Evolutionary conservation across 2,329 filamentous ascomycete genomes (phyloP), one percentile per base, ranked within the genome.

Genomic region (Tolypocladium amazonense): DNA sequence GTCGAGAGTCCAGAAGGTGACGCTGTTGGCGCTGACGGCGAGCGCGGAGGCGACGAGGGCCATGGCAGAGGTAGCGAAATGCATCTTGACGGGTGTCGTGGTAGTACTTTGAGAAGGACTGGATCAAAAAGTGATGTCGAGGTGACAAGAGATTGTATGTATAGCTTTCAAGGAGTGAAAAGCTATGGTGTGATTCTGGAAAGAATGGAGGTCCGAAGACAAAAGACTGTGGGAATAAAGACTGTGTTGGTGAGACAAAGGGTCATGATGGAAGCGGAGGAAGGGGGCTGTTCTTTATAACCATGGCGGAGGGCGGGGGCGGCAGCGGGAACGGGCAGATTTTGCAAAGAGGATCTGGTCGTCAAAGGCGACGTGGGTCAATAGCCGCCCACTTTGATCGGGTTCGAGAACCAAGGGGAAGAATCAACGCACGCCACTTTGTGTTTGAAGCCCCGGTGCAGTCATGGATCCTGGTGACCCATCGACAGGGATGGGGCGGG

Each of bases 1-100:
- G 69, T 87, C 85, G 57, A 84, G 79, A 65, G 81, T 85, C 72
- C 79, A 67, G 74, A 87, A 86, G 65, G 80, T 83, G 67, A 87
- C 72, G 71, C 79, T 80, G 68, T 68, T 70, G 61, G 79, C 81
- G 59, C 69, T 69, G 66, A 71, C 77, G 57, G 76, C 65, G 62
- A 76, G 71, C 61, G 76, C 76, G 59, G 73, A 65, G 64, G 79
- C 75, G 62, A 75, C 70, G 62, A 79, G 64, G 65, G 75, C 71
- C 65, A 78, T 71, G 68, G 80, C 66, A 66, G 77, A 67, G 62
- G 71, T 72, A 67, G 75, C 65, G 76, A 83, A 83, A 68, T 79
- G 78, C 82, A 85, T 85, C 59, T 76, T 82, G 77, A 68, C 62
- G 65, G 64, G 66, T 66, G 56, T 58, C 52, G 63, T 64, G 60